A percentile compares a stretch with the other conserved stretches of the same genome.
Evolutionary conservation across 1,139 yeast species (phyloP).

Genomic region (Yamadazyma oceani): DNA sequence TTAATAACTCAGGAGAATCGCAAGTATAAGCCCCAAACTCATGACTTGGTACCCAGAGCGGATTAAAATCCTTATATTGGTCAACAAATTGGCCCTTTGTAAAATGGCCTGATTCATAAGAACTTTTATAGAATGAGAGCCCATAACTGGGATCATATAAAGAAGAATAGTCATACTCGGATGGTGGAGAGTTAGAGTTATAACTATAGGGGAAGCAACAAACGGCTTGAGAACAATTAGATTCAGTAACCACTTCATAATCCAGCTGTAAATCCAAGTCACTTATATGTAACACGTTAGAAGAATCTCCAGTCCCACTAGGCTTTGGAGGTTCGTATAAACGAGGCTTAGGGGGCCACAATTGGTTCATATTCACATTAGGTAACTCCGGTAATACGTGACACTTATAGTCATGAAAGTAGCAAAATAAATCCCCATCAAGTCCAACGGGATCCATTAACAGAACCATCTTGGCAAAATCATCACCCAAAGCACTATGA

Average conservation of each 20-base stretch:
- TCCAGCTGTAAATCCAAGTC: constrained; percentile 28
- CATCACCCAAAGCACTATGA: constrained; percentile 25
- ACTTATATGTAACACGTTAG: constrained; percentile 31
- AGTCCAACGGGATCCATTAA: constrained; percentile 47
- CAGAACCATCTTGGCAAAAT: constrained; percentile 46
- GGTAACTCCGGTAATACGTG: constrained; percentile 48
- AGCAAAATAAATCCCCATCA: constrained; percentile 57
- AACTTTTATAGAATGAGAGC: constrained; percentile 24
- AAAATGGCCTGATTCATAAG: constrained; percentile 23
- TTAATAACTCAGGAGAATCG: constrained; percentile 28
- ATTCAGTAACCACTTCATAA: constrained; percentile 25
- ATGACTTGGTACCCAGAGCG: constrained; percentile 28
- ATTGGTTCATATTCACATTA: constrained; percentile 32
- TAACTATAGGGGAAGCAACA: constrained; percentile 26
- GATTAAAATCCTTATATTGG: constrained; percentile 14
- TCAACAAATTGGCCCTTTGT: constrained; percentile 25
- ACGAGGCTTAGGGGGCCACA: constrained; percentile 42
- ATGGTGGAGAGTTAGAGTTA: constrained; percentile 17
- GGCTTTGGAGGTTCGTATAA: constrained; percentile 26
- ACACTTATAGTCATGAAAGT: constrained; percentile 41
- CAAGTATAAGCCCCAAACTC: constrained; percentile 33
- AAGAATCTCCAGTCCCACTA: constrained; percentile 10
- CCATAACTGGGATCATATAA: constrained; percentile 14
- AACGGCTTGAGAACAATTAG: constrained; percentile 30
- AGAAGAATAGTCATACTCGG: constrained; percentile 18